Percentiles rank a stretch among this genome's conserved stretches.
These are phyloP conservation scores for Straminergon stramineum DNA, from an alignment of 225 moss, liverwort and hornwort genomes.

Conservation along the genomic window DNA sequence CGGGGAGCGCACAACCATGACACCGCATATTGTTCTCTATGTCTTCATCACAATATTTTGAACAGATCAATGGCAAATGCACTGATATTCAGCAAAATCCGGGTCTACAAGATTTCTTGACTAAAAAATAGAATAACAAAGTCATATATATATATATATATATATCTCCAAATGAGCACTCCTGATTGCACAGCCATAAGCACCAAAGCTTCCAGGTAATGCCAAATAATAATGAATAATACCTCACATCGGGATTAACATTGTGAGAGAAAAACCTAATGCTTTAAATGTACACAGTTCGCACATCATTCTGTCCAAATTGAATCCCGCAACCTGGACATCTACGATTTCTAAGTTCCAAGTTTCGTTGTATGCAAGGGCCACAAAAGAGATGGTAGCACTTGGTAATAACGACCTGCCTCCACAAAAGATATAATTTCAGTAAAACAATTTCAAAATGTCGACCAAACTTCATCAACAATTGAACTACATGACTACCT, in stretches of 20 bases:
- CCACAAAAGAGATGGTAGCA: slow-evolving; percentile 93
- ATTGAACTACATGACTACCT: background rate
- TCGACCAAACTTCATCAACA: background rate
- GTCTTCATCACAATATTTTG: background rate
- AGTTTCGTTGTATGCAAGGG: slow-evolving; percentile 88
- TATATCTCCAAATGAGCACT: background rate
- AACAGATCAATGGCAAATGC: background rate
- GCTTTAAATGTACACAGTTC: slow-evolving; percentile 80
- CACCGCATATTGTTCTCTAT: background rate
- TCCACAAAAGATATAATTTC: background rate
- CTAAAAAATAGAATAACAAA: background rate
- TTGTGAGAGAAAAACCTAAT: background rate
- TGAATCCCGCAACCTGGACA: slow-evolving; percentile 90
- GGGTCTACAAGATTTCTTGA: background rate
- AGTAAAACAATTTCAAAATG: background rate
- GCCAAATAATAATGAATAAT: background rate
- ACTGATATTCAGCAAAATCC: background rate
- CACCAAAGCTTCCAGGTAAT: background rate
- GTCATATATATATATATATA: background rate
- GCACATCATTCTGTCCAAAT: slow-evolving; percentile 89
- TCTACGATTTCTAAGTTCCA: slow-evolving; percentile 83
- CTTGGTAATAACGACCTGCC: slow-evolving; percentile 96
- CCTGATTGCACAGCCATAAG: background rate
- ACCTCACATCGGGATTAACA: background rate
- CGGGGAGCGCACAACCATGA: background rate